Evolutionary conservation across 164 flowering plant genomes (phyloP).

Genomic region (Berberis thunbergii): DNA sequence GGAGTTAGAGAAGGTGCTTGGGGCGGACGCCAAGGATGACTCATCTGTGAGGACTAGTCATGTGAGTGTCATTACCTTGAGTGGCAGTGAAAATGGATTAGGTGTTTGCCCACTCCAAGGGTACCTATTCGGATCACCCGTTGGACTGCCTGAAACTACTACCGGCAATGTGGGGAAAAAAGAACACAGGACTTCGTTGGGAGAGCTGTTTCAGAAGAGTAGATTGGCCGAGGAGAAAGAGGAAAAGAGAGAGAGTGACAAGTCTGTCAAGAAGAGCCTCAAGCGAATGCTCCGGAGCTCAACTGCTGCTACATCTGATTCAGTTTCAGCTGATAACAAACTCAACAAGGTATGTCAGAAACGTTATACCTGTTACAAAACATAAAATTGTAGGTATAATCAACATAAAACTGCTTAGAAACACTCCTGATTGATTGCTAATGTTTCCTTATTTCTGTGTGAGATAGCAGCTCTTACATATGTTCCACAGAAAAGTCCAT

Average conservation of each 20-base stretch:
- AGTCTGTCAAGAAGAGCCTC: constrained; percentile 58
- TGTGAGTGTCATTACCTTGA: constrained; percentile 50
- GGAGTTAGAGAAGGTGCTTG: constrained; percentile 73
- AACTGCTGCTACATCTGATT: constrained; percentile 24
- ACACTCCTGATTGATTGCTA: background rate
- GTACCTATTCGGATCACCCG: constrained; percentile 66
- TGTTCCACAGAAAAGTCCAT: constrained; percentile 82
- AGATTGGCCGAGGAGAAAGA: constrained; percentile 41
- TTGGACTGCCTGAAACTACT: constrained; percentile 48
- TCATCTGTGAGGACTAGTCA: constrained; percentile 72
- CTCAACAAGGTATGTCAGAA: constrained; percentile 71
- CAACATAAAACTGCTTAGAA: too few relatives aligned
- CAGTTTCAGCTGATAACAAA: constrained; percentile 52
- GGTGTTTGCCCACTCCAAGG: constrained; percentile 72
- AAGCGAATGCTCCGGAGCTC: constrained; percentile 38
- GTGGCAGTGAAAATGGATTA: constrained; percentile 42
- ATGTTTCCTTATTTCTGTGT: background rate
- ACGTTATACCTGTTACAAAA: too few relatives aligned
- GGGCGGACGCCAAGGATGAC: constrained; percentile 49
- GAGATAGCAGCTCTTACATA: constrained; percentile 62
- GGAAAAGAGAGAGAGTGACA: constrained; percentile 40
- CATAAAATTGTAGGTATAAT: too few relatives aligned
- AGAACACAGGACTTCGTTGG: constrained; percentile 76
- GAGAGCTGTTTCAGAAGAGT: constrained; percentile 74
- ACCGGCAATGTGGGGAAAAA: constrained; percentile 39